Evolutionary conservation across 2,329 filamentous ascomycete species (phyloP).

Genomic region (Hypoxylon sp.): DNA sequence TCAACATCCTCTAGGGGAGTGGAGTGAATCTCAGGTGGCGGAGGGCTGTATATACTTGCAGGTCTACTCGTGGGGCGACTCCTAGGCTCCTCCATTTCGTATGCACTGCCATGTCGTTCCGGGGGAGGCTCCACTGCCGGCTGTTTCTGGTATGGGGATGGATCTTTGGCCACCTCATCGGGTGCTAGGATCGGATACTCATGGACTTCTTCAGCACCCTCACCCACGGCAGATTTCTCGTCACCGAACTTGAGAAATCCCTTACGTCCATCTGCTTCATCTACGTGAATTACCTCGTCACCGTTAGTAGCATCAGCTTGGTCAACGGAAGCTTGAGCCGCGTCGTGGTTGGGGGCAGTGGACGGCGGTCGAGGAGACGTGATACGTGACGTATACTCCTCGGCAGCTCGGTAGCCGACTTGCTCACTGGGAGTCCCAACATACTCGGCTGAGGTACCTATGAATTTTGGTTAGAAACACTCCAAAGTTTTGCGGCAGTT

Average conservation of each 20-base stretch:
- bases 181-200: slow-evolving; percentile 87
- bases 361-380: slow-evolving; percentile 65
- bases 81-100: slow-evolving; percentile 69
- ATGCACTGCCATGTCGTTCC: slow-evolving; percentile 72
- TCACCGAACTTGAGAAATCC: slow-evolving; percentile 63
- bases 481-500: slow-evolving; percentile 50
- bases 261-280: slow-evolving; percentile 70
- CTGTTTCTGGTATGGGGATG: slow-evolving; percentile 76
- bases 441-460: slow-evolving; percentile 75
- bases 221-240: slow-evolving; percentile 65
- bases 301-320: slow-evolving; percentile 60
- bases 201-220: slow-evolving; percentile 71
- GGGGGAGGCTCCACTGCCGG: slow-evolving; percentile 85
- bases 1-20: slow-evolving; percentile 89
- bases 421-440: slow-evolving; percentile 89
- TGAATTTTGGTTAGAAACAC: slow-evolving; percentile 53
- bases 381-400: slow-evolving; percentile 85
- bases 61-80: slow-evolving; percentile 77
- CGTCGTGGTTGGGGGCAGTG: slow-evolving; percentile 57
- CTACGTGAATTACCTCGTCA: slow-evolving; percentile 81
- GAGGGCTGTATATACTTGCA: slow-evolving; percentile 72
- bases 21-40: slow-evolving; percentile 68
- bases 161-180: slow-evolving; percentile 86
- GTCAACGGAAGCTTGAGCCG: slow-evolving; percentile 47
- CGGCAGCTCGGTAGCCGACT: slow-evolving; percentile 87